Conservation (phyloP, 148 eudicot species). For the Rheum nobile region DNA sequence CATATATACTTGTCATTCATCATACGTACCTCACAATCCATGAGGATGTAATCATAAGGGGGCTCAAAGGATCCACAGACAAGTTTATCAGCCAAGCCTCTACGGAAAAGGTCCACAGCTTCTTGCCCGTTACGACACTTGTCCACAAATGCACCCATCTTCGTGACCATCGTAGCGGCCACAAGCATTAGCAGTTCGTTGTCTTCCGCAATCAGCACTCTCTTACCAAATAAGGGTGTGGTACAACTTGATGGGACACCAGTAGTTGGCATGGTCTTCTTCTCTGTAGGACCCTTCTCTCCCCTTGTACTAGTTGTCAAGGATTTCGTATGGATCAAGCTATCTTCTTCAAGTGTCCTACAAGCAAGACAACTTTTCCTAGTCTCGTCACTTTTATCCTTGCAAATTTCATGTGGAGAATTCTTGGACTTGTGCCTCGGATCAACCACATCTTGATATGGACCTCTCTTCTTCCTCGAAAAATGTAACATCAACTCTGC, state of each 20-base stretch:
- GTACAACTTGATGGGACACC: constrained; percentile 3
- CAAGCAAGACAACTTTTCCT: not conserved
- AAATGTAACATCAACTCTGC: constrained; percentile 8
- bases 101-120: constrained; percentile 31
- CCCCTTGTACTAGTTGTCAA: too few species aligned
- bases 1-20: not conserved
- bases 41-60: constrained; percentile 61
- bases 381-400: not conserved
- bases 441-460: too few species aligned
- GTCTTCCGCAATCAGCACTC: constrained; percentile 42
- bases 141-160: constrained; percentile 30
- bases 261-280: not conserved
- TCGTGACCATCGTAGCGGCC: constrained; percentile 10
- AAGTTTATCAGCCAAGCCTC: constrained; percentile 16
- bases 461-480: not conserved
- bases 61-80: constrained; percentile 8
- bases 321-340: too few species aligned
- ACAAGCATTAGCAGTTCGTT: constrained; percentile 13
- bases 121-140: constrained; percentile 34
- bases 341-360: too few species aligned
- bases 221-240: constrained; percentile 34
- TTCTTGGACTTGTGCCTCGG: too few species aligned
- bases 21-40: constrained; percentile 63
- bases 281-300: not conserved
- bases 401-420: too few species aligned